phyloP scores from a whole-genome alignment of 306 rosid species.

The Ochetophila trinervis region DNA sequence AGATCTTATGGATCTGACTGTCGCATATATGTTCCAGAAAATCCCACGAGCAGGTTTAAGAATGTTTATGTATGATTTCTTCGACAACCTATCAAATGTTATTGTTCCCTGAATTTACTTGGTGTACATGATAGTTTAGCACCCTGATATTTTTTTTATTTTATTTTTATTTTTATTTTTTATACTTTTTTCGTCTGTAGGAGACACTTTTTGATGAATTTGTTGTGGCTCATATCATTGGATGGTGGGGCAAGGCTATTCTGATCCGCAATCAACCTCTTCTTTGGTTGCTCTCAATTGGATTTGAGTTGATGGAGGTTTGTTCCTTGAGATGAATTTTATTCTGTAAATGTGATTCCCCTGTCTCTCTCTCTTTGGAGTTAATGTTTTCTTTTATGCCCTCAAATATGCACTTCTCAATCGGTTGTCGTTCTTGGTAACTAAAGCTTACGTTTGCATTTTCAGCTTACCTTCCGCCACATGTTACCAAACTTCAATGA shows the following conservation, averaged over 20 bases:
- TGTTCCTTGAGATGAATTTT: slow-evolving; percentile 20
- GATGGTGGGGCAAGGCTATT: slow-evolving; percentile 99
- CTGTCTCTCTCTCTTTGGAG: too few species aligned
- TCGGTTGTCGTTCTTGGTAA: slow-evolving; percentile 20
- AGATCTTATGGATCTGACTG: slow-evolving; percentile 97
- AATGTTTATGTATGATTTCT: slow-evolving; percentile 97
- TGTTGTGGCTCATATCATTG: slow-evolving; percentile 92
- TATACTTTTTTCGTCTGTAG: too few species aligned
- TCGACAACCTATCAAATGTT: slow-evolving; percentile 34
- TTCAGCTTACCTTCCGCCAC: slow-evolving; percentile 93
- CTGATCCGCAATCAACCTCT: slow-evolving; percentile 98
- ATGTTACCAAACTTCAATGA: slow-evolving; percentile 98
- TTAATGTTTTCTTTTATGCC: not conserved
- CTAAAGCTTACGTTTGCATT: slow-evolving; percentile 19
- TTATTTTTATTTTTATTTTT: not conserved
- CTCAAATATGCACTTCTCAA: slow-evolving; percentile 5
- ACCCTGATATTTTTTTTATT: slow-evolving; percentile 7
- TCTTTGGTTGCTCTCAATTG: slow-evolving; percentile 90
- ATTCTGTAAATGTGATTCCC: not conserved
- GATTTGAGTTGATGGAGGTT: slow-evolving; percentile 97
- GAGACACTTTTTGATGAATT: slow-evolving; percentile 97
- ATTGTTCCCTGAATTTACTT: slow-evolving; percentile 9
- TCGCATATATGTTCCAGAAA: slow-evolving; percentile 84
- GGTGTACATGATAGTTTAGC: slow-evolving; percentile 16
- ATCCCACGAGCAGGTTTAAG: slow-evolving; percentile 93